Conservation (phyloP, 495 filamentous ascomycete genomes). For the Aspergillus ellipticus region DNA sequence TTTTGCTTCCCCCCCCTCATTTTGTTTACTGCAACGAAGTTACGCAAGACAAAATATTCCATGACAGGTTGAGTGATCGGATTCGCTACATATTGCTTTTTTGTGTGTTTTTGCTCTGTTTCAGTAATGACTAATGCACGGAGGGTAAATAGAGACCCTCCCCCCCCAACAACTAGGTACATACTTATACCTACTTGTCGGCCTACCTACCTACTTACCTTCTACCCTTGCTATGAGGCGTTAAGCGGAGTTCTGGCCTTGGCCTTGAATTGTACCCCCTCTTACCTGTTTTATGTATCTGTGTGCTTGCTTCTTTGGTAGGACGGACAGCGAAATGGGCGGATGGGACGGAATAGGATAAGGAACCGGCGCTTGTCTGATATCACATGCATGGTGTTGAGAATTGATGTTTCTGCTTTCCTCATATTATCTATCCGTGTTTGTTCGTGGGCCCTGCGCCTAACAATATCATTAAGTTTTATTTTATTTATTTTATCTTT, state of each 20-base stretch:
- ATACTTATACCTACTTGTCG: no score
- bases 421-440: background rate
- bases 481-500: no score
- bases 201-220: background rate
- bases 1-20: background rate
- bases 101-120: background rate
- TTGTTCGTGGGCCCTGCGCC: no score
- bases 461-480: no score
- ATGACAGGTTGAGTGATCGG: background rate
- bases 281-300: background rate
- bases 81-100: background rate
- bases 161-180: no score
- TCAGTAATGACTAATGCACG: constrained; percentile 6
- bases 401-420: background rate
- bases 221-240: background rate
- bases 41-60: constrained; percentile 2
- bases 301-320: background rate
- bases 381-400: background rate
- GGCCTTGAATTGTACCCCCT: background rate
- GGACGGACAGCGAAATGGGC: background rate
- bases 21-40: constrained; percentile 1
- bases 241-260: background rate
- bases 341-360: background rate
- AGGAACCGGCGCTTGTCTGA: background rate
- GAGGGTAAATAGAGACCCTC: background rate